These are phyloP conservation scores for Chrysochromulina parva DNA, from an alignment of 78 protist species.

Conservation along the genomic window DNA sequence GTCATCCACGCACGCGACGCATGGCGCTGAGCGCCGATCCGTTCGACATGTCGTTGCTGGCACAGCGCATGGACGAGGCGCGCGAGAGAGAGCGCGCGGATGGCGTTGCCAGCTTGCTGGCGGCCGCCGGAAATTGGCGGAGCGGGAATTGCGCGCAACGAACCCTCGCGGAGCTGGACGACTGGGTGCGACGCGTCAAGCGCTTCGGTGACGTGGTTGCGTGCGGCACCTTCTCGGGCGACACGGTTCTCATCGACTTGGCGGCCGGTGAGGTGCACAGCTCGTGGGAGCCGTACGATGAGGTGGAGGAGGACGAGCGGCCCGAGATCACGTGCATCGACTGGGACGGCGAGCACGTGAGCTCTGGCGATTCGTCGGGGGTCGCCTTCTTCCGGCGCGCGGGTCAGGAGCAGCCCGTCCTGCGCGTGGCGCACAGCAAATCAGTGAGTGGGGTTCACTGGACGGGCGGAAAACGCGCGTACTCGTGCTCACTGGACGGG, in stretches of 20 bases:
- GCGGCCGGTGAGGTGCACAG: neutral
- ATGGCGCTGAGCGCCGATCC: too few relatives aligned
- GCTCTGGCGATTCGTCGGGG: neutral
- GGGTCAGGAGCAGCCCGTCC: neutral
- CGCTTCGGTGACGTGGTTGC: neutral
- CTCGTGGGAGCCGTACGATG: neutral
- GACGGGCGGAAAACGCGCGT: neutral
- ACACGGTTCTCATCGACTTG: neutral
- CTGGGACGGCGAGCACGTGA: neutral
- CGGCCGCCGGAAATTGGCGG: neutral
- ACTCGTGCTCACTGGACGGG: neutral
- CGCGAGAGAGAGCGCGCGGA: neutral
- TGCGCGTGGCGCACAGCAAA: neutral
- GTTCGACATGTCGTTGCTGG: neutral
- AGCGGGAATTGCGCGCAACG: neutral
- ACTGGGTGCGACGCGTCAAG: neutral
- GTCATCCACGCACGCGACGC: too few relatives aligned
- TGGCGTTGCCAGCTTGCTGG: neutral
- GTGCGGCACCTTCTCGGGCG: neutral
- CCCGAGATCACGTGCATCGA: neutral
- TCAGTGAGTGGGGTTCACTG: neutral
- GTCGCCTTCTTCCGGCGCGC: neutral
- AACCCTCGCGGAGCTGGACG: neutral
- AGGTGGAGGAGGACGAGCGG: neutral
- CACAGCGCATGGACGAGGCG: neutral